Base-by-base conservation (phyloP, 1,284 basidiomycete genomes). In the Mycena sp. region DNA sequence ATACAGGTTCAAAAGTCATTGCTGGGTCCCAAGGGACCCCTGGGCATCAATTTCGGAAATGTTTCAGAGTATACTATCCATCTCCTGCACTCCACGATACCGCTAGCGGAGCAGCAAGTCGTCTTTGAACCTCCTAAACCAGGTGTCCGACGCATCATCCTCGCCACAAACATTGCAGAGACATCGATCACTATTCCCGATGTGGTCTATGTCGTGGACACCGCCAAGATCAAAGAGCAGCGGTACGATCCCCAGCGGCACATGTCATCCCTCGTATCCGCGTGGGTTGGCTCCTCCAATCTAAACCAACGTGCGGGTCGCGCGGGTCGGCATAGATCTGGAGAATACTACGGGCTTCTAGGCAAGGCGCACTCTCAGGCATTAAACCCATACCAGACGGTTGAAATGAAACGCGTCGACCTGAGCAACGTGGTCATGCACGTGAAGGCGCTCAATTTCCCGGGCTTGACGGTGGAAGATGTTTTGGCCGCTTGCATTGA, bases 381-480 rank as follows among this genome's bases (percentile, higher is more conserved):
- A 14, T 83, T 98, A 46, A 85, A 89, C 63, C 86, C 93, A 35
- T 91, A 98, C 73, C 95, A 96, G 77, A 91, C 90, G 0, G 96
- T 98, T 40, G 96, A 98, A 79, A 99, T 99, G 95, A 96, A 95
- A 78, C 87, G 96, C 30, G 88, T 91, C n/a, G 94, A 96, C 77
- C 76, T 96, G 70, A 95, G 89, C 75, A 94, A 95, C 73, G 91
- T 96, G 54, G 93, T 95, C 28, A 96, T 98, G 96, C 96, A 97
- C 75, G 89, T 99, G 78, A 99, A 98, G 73, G 96, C 96, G n/a
- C 85, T 98, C 48, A 91, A 96, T 73, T 93, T 98, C 75, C 93
- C 95, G 6, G 89, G 89, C 53, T 90, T 96, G 88, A 81, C 87
- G 32, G 93, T 94, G 19, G 93, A 98, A 73, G 91, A 96, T 61